phyloP scores from a whole-genome alignment of 768 basidiomycete species.

The Phylloporus sp. region DNA sequence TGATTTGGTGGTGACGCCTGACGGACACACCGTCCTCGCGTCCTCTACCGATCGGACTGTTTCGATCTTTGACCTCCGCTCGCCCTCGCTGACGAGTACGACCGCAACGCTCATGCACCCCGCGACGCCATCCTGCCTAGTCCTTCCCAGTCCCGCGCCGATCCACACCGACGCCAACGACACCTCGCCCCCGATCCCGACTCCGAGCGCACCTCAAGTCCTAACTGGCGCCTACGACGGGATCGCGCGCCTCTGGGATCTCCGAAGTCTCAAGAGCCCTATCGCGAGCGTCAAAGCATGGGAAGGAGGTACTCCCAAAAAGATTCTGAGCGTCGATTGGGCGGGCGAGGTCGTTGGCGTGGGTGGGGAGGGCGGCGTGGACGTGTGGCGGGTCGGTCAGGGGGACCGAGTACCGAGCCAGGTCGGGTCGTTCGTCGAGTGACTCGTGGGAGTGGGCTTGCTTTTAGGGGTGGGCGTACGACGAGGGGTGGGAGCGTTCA shows the following conservation, averaged over 20 bases:
- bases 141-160: slow-evolving; percentile 11
- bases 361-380: slow-evolving; percentile 62
- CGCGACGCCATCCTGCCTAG: slow-evolving; percentile 63
- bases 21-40: slow-evolving; percentile 46
- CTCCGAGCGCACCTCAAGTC: slow-evolving; percentile 40
- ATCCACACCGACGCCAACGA: not conserved
- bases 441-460: too few species aligned
- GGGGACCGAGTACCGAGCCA: slow-evolving; percentile 14
- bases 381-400: slow-evolving; percentile 53
- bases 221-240: slow-evolving; percentile 77
- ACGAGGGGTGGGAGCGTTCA: too few species aligned
- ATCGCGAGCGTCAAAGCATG: slow-evolving; percentile 60
- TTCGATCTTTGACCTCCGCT: slow-evolving; percentile 64
- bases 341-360: slow-evolving; percentile 48
- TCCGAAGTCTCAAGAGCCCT: slow-evolving; percentile 61
- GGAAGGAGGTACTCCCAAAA: slow-evolving; percentile 46
- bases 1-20: slow-evolving; percentile 46
- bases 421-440: not conserved
- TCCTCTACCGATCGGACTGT: slow-evolving; percentile 74
- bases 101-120: slow-evolving; percentile 51
- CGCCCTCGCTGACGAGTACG: slow-evolving; percentile 34
- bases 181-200: not conserved
- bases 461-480: too few species aligned
- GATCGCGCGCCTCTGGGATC: slow-evolving; percentile 71
- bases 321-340: slow-evolving; percentile 60